Evolutionary conservation across 805 yeast genomes (phyloP).

Genomic region (Teunomyces aglyptinius): DNA sequence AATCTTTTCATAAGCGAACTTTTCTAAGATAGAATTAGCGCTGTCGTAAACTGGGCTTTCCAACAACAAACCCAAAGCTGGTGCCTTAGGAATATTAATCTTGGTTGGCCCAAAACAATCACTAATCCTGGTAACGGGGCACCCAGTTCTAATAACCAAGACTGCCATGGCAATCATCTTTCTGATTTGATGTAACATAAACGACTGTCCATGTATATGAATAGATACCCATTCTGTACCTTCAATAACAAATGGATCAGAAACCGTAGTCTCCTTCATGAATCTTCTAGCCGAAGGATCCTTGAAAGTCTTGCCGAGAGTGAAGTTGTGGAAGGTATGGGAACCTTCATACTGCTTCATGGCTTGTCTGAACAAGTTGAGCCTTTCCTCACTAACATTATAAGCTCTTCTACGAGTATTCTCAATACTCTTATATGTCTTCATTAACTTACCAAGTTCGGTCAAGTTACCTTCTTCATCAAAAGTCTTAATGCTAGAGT

Average conservation of each 20-base stretch:
- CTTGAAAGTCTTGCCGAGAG: conserved; percentile 74
- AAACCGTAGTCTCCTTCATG: conserved; percentile 75
- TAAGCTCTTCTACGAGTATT: conserved; percentile 64
- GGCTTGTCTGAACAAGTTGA: conserved; percentile 62
- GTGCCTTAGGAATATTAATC: conserved; percentile 94
- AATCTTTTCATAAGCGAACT: conserved; percentile 74
- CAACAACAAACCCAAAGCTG: conserved; percentile 86
- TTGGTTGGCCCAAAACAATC: conserved; percentile 75
- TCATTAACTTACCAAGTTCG: conserved; percentile 41
- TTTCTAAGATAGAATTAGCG: conserved; percentile 67
- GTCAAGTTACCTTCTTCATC: conserved; percentile 35
- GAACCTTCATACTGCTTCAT: conserved; percentile 77
- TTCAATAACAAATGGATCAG: conserved; percentile 88
- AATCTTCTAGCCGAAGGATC: conserved; percentile 84
- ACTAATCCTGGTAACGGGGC: conserved; percentile 70
- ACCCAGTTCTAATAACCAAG: conserved; percentile 78
- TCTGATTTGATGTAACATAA: conserved; percentile 96
- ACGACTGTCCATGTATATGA: conserved; percentile 96
- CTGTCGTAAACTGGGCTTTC: conserved; percentile 92
- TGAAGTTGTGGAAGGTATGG: conserved; percentile 89
- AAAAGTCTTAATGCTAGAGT: conserved; percentile 28
- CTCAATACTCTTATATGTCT: conserved; percentile 60
- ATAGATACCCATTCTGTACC: conserved; percentile 96
- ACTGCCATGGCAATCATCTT: conserved; percentile 97
- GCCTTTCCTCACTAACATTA: conserved; percentile 61